Conservation (phyloP, 2,329 filamentous ascomycete species). For the Aspergillus niger region DNA sequence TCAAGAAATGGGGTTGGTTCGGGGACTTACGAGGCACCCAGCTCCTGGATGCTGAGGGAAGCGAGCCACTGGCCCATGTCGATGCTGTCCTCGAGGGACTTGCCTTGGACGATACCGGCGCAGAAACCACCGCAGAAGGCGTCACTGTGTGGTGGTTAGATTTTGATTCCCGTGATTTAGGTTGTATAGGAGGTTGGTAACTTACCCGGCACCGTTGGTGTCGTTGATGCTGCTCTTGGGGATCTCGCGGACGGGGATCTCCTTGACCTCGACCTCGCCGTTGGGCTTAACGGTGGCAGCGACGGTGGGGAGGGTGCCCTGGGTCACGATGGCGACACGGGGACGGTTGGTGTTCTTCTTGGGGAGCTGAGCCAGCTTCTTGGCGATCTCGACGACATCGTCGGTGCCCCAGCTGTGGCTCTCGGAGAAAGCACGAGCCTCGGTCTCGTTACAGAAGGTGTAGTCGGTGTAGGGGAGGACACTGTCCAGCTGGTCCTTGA, state of each 20-base stretch:
- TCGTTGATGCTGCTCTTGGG: slow-evolving; percentile 79
- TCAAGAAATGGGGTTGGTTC: too few species aligned
- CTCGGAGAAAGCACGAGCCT: slow-evolving; percentile 84
- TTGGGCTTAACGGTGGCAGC: slow-evolving; percentile 72
- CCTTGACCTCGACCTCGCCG: slow-evolving; percentile 65
- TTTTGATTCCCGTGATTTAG: neutral
- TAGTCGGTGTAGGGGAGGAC: slow-evolving; percentile 92
- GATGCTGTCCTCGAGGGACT: slow-evolving; percentile 73
- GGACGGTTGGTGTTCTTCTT: slow-evolving; percentile 88
- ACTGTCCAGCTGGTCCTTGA: slow-evolving; percentile 91
- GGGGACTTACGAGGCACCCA: slow-evolving; percentile 85
- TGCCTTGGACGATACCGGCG: slow-evolving; percentile 83
- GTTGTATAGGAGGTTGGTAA: slow-evolving; percentile 2
- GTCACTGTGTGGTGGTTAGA: slow-evolving; percentile 58
- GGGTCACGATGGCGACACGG: slow-evolving; percentile 87
- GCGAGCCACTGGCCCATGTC: slow-evolving; percentile 98
- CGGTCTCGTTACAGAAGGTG: slow-evolving; percentile 94
- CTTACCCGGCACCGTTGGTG: slow-evolving; percentile 84
- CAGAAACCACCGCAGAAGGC: slow-evolving; percentile 94
- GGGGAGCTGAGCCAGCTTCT: slow-evolving; percentile 80
- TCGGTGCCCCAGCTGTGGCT: slow-evolving; percentile 73
- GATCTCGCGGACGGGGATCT: slow-evolving; percentile 81
- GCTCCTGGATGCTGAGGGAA: slow-evolving; percentile 87
- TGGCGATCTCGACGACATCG: slow-evolving; percentile 81
- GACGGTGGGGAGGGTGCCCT: slow-evolving; percentile 88